Conservation (phyloP, 2,329 filamentous ascomycete genomes). For the Talaromyces sp. region DNA sequence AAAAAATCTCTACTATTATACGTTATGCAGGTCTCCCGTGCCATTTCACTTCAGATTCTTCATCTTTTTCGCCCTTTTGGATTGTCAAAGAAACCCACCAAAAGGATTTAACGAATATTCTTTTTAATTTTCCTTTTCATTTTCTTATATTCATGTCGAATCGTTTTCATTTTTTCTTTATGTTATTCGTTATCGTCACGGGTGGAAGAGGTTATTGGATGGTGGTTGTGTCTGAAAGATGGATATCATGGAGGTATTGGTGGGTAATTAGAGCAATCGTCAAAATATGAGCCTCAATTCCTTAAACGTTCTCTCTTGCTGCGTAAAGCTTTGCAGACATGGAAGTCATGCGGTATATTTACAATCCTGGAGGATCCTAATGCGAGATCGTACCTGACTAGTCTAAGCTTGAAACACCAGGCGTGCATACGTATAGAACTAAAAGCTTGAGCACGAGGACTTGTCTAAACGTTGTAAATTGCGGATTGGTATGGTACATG, state of each 20-base stretch:
- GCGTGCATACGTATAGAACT: background rate
- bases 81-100: background rate
- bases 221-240: background rate
- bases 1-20: background rate
- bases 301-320: background rate
- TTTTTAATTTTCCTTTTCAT: background rate
- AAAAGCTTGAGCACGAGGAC: background rate
- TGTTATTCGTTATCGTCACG: background rate
- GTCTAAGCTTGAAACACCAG: too few relatives aligned
- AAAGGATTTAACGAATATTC: constrained; percentile 4
- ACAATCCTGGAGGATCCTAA: background rate
- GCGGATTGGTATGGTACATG: constrained; percentile 17
- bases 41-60: background rate
- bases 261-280: background rate
- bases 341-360: background rate
- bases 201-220: constrained; percentile 8
- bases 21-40: background rate
- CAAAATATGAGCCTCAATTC: background rate
- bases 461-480: background rate
- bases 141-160: background rate
- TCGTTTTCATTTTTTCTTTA: background rate
- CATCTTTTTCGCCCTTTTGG: constrained; percentile 6
- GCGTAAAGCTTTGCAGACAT: background rate
- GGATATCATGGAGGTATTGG: background rate
- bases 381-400: background rate